A percentile compares a stretch with the other conserved stretches of the same genome.
Conservation (phyloP, 371 early-diverging fungal species). For the Dentiscutata heterogama region DNA sequence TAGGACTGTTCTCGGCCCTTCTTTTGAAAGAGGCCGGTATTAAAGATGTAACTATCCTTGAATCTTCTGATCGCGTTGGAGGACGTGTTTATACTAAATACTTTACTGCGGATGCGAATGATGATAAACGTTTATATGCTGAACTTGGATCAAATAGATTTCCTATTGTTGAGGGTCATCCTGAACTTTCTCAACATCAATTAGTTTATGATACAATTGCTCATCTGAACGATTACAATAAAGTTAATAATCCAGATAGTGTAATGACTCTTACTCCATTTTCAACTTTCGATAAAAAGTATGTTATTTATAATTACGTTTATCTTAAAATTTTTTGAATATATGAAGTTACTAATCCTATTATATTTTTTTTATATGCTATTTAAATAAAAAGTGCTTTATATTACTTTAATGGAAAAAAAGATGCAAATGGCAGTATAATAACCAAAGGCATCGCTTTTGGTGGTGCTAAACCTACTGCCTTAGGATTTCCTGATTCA, state of each 20-base stretch:
- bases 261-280: neutral
- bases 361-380: no score
- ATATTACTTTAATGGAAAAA: neutral
- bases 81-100: conserved; percentile 18
- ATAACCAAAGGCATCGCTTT: neutral
- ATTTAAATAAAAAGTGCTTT: neutral
- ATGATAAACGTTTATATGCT: conserved; percentile 4
- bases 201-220: conserved; percentile 25
- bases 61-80: conserved; percentile 8
- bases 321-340: no score
- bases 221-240: neutral
- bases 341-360: no score
- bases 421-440: neutral
- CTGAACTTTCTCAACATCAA: conserved; percentile 5
- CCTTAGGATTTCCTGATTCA: neutral
- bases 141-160: conserved; percentile 26
- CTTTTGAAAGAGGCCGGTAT: conserved; percentile 20
- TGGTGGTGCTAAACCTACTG: neutral
- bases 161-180: neutral
- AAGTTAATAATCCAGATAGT: neutral
- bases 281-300: neutral
- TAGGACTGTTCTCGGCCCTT: conserved; percentile 4
- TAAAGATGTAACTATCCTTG: conserved; percentile 8
- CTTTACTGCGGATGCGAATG: conserved; percentile 4
- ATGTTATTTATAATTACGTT: neutral